phyloP scores from a whole-genome alignment of 2,329 filamentous ascomycete species.

The Furcasterigmium furcatum region DNA sequence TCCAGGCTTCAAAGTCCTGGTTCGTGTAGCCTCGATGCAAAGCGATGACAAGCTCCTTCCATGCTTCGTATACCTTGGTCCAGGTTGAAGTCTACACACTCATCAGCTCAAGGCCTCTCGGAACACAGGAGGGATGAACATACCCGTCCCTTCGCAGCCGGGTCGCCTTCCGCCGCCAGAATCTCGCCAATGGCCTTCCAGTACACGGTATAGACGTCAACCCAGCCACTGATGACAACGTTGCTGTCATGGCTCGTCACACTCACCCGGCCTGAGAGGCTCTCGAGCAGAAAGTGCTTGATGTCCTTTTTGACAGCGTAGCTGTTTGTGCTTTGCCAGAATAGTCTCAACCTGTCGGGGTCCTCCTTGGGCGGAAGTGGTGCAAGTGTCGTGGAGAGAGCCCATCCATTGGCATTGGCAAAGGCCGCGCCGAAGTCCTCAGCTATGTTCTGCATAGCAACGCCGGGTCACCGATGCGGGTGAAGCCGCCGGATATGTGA shows the following conservation, averaged over 20 bases:
- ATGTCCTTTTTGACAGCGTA: slow-evolving; percentile 67
- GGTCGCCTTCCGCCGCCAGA: slow-evolving; percentile 58
- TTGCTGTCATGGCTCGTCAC: slow-evolving; percentile 38
- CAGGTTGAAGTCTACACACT: slow-evolving; percentile 51
- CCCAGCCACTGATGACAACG: slow-evolving; percentile 64
- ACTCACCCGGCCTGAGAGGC: slow-evolving; percentile 25
- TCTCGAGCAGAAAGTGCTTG: slow-evolving; percentile 64
- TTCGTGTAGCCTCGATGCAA: slow-evolving; percentile 80
- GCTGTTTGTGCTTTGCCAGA: slow-evolving; percentile 69
- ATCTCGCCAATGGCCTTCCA: slow-evolving; percentile 81
- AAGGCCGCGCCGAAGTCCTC: slow-evolving; percentile 71
- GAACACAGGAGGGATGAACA: background rate
- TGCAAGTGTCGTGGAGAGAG: slow-evolving; percentile 70
- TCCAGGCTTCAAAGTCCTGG: slow-evolving; percentile 80
- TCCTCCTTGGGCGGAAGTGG: slow-evolving; percentile 63
- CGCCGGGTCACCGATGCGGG: background rate
- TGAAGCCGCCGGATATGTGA: background rate
- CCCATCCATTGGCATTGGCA: slow-evolving; percentile 62
- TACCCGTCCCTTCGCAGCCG: slow-evolving; percentile 25
- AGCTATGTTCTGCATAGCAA: slow-evolving; percentile 70
- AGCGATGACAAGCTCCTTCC: slow-evolving; percentile 78
- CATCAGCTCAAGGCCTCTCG: background rate
- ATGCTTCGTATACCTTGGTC: slow-evolving; percentile 80
- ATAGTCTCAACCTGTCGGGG: slow-evolving; percentile 62
- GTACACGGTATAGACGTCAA: slow-evolving; percentile 77